These are phyloP conservation scores for Populus hybrid DNA, from an alignment of 441 rosid genomes.

Conservation along the genomic window DNA sequence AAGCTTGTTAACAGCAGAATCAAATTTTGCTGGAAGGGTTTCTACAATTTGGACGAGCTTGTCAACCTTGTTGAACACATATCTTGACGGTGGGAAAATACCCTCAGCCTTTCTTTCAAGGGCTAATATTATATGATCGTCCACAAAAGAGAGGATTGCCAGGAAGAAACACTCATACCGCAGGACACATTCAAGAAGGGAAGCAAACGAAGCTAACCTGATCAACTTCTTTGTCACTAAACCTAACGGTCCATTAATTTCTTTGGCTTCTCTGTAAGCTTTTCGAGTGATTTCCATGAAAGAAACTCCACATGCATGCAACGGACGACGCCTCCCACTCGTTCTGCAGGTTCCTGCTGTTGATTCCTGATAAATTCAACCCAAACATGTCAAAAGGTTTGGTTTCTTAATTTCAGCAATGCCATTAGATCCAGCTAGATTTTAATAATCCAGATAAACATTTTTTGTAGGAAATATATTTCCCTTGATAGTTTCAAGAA, in stretches of 20 bases:
- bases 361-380: slow-evolving; percentile 34
- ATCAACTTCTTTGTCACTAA: slow-evolving; percentile 23
- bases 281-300: slow-evolving; percentile 33
- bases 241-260: slow-evolving; percentile 34
- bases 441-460: background rate
- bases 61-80: slow-evolving; percentile 40
- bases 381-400: background rate
- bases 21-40: slow-evolving; percentile 48
- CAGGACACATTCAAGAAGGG: slow-evolving; percentile 29
- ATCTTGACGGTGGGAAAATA: slow-evolving; percentile 47
- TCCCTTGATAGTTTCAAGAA: background rate
- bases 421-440: too few relatives aligned
- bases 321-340: slow-evolving; percentile 47
- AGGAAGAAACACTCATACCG: slow-evolving; percentile 29
- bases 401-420: background rate
- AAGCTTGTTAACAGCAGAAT: slow-evolving; percentile 31
- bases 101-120: slow-evolving; percentile 35
- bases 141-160: slow-evolving; percentile 34
- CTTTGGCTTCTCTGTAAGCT: slow-evolving; percentile 33
- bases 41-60: slow-evolving; percentile 33
- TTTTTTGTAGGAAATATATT: background rate
- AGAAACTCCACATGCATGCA: slow-evolving; percentile 50
- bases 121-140: slow-evolving; percentile 47
- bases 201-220: slow-evolving; percentile 12
- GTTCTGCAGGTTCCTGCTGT: slow-evolving; percentile 7